These are phyloP conservation scores for Hemisphaericaspora subhashii DNA, from an alignment of 1,139 yeast species.

Conservation along the genomic window DNA sequence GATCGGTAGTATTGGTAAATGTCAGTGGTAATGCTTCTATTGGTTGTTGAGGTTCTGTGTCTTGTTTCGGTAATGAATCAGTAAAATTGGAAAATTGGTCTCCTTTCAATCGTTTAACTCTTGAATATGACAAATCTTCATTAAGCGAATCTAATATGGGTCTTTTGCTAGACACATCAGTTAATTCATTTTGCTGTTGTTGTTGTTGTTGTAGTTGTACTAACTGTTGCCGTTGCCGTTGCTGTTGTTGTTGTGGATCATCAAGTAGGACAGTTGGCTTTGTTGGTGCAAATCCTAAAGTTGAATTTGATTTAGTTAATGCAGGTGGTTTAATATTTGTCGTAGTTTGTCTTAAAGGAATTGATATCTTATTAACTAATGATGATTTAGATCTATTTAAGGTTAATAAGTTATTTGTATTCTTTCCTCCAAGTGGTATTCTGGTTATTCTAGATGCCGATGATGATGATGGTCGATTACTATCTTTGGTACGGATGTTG, in stretches of 20 bases:
- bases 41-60: constrained; percentile 3
- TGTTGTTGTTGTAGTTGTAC: constrained; percentile 5
- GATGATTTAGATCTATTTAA: constrained; percentile 38
- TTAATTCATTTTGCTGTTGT: constrained; percentile 4
- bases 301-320: constrained; percentile 38
- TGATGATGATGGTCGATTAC: background rate
- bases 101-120: constrained; percentile 4
- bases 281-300: constrained; percentile 34
- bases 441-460: constrained; percentile 19
- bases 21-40: constrained; percentile 16
- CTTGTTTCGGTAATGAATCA: constrained; percentile 12
- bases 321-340: constrained; percentile 21
- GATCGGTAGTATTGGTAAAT: constrained; percentile 20
- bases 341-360: constrained; percentile 12
- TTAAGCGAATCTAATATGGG: constrained; percentile 2
- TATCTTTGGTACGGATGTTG: constrained; percentile 5
- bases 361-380: constrained; percentile 18
- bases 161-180: constrained; percentile 3
- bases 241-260: background rate
- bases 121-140: constrained; percentile 6
- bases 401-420: constrained; percentile 35
- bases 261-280: background rate
- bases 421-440: constrained; percentile 53
- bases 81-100: constrained; percentile 4
- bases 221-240: constrained; percentile 1